Evolutionary conservation across 176 grass and related monocot genomes (phyloP).

Genomic region (Oryza glaberrima): DNA sequence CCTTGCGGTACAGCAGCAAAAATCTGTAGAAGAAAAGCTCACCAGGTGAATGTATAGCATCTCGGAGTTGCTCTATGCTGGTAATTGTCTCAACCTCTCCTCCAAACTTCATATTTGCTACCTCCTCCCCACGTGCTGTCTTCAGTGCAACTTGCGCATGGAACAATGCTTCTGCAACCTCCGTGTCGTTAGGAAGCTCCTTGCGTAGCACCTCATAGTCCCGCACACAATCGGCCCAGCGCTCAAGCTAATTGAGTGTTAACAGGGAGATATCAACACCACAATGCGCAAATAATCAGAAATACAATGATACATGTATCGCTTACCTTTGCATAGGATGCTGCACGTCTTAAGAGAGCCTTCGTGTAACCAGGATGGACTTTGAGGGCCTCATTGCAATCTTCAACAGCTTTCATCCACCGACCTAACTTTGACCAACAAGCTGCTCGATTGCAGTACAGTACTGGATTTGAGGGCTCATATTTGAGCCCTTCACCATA

Average conservation of each 20-base stretch:
- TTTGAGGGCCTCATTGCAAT: slow-evolving; percentile 68
- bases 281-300: neutral
- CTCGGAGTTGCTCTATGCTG: slow-evolving; percentile 64
- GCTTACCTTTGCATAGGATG: slow-evolving; percentile 62
- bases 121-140: slow-evolving; percentile 57
- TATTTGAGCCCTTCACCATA: slow-evolving; percentile 73
- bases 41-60: slow-evolving; percentile 62
- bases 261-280: slow-evolving; percentile 36
- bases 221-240: slow-evolving; percentile 70
- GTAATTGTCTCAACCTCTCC: slow-evolving; percentile 60
- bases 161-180: slow-evolving; percentile 58
- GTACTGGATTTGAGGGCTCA: slow-evolving; percentile 54
- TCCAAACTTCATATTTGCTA: slow-evolving; percentile 65
- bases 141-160: slow-evolving; percentile 68
- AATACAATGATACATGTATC: neutral
- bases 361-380: slow-evolving; percentile 64
- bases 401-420: slow-evolving; percentile 63
- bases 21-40: neutral
- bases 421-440: slow-evolving; percentile 61
- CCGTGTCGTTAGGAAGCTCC: slow-evolving; percentile 49
- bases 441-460: slow-evolving; percentile 72
- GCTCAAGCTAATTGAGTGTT: slow-evolving; percentile 60
- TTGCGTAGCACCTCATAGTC: slow-evolving; percentile 80
- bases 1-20: neutral
- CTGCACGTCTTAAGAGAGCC: slow-evolving; percentile 66